Percentiles rank a stretch among this genome's conserved stretches.
phyloP scores from a whole-genome alignment of 306 rosid species.

The Gillenia trifoliata region DNA sequence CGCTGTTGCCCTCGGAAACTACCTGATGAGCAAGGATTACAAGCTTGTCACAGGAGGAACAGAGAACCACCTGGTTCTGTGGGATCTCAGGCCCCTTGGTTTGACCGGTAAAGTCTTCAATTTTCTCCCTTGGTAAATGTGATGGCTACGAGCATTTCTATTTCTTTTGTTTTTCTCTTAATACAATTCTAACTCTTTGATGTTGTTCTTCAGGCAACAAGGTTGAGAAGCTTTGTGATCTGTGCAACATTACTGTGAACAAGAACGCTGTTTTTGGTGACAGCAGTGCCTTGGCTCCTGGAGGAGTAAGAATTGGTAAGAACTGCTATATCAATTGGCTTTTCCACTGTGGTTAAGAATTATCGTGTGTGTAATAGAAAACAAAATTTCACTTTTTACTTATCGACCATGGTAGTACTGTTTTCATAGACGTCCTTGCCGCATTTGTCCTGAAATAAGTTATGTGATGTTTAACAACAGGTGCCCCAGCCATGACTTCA shows the following conservation, averaged over 20 bases:
- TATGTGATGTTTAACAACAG: slow-evolving; percentile 32
- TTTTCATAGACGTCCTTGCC: not conserved
- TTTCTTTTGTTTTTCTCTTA: not conserved
- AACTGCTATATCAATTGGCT: not conserved
- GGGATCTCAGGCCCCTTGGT: slow-evolving; percentile 99
- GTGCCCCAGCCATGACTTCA: slow-evolving; percentile 95
- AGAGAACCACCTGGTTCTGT: slow-evolving; percentile 91
- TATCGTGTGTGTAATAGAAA: not conserved
- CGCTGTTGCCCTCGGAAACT: slow-evolving; percentile 85
- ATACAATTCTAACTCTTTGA: not conserved
- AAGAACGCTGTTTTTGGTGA: slow-evolving; percentile 96
- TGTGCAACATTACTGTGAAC: slow-evolving; percentile 87
- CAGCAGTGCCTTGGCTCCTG: slow-evolving; percentile 98
- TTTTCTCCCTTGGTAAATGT: not conserved
- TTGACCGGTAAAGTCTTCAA: slow-evolving; percentile 57
- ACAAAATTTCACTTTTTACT: not conserved
- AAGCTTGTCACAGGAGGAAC: slow-evolving; percentile 94
- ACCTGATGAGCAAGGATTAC: slow-evolving; percentile 72
- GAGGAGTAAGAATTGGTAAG: slow-evolving; percentile 91
- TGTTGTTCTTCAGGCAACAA: slow-evolving; percentile 66
- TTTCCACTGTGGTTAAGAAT: not conserved
- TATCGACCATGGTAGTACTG: not conserved
- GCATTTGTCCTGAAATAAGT: slow-evolving; percentile 10
- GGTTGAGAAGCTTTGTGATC: slow-evolving; percentile 97
- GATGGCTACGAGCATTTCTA: not conserved